These are phyloP conservation scores for Talaromyces sp. DNA, from an alignment of 2,329 filamentous ascomycete species.

Conservation along the genomic window DNA sequence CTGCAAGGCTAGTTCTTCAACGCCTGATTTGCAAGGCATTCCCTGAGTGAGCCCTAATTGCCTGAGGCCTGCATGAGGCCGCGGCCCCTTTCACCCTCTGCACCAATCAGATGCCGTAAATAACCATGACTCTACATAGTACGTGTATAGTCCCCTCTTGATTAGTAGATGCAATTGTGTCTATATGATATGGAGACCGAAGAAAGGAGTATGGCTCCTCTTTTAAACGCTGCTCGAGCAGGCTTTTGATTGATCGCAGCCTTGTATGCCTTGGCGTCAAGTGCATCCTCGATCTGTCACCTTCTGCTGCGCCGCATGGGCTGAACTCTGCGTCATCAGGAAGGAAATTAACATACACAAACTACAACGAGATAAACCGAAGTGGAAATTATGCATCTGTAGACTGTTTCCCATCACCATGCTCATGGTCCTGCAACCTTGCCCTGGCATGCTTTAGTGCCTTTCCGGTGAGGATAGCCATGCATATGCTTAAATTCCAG, in stretches of 20 bases:
- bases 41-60: not conserved
- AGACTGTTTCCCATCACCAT: not conserved
- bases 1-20: not conserved
- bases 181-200: not conserved
- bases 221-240: slow-evolving; percentile 2
- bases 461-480: not conserved
- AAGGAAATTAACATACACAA: not conserved
- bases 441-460: not conserved
- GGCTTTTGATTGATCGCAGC: not conserved
- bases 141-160: not conserved
- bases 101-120: not conserved
- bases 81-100: not conserved
- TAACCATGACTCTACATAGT: not conserved
- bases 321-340: not conserved
- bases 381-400: not conserved
- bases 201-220: not conserved
- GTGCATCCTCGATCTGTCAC: not conserved
- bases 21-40: slow-evolving; percentile 11
- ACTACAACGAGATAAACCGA: not conserved
- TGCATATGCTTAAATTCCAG: not conserved
- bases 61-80: slow-evolving; percentile 1
- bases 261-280: not conserved
- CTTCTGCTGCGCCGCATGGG: not conserved
- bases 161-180: not conserved
- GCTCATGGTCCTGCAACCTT: not conserved